These are phyloP conservation scores for Lipomyces orientalis DNA, from an alignment of 805 yeast genomes.

Conservation along the genomic window DNA sequence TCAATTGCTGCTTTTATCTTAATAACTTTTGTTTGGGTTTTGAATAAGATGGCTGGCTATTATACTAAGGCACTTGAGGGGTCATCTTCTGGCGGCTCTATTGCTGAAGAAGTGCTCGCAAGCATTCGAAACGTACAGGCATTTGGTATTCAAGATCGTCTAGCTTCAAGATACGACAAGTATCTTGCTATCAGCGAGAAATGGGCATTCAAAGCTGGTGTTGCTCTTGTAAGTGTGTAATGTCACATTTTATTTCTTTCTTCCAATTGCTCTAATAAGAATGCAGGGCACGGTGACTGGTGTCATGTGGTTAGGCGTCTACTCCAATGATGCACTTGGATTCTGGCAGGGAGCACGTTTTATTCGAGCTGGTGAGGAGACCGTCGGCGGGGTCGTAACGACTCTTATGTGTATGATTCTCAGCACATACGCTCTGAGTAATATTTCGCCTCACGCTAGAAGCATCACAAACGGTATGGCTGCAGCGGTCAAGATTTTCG, in stretches of 20 bases:
- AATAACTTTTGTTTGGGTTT: constrained; percentile 41
- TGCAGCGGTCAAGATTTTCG: constrained; percentile 49
- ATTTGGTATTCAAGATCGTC: constrained; percentile 49
- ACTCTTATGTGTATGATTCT: constrained; percentile 48
- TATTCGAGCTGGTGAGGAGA: constrained; percentile 34
- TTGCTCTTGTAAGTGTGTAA: constrained; percentile 12
- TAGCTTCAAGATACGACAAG: constrained; percentile 40
- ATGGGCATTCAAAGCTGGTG: constrained; percentile 25
- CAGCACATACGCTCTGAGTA: constrained; percentile 50
- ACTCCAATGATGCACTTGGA: constrained; percentile 41
- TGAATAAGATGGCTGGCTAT: constrained; percentile 40
- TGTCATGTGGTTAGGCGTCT: constrained; percentile 39
- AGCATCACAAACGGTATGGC: constrained; percentile 49
- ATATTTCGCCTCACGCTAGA: constrained; percentile 49
- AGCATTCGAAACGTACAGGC: constrained; percentile 51
- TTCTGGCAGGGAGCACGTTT: constrained; percentile 45
- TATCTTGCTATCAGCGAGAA: constrained; percentile 25
- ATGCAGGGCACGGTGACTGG: constrained; percentile 37
- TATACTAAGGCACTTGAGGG: constrained; percentile 24
- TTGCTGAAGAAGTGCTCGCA: constrained; percentile 52
- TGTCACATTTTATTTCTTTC: neutral
- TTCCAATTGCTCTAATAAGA: too few species aligned
- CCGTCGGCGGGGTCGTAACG: constrained; percentile 33
- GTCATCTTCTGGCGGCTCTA: constrained; percentile 38
- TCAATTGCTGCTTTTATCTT: constrained; percentile 45